These are phyloP conservation scores for Murraya koenigii DNA, from an alignment of 345 rosid genomes.

Conservation along the genomic window DNA sequence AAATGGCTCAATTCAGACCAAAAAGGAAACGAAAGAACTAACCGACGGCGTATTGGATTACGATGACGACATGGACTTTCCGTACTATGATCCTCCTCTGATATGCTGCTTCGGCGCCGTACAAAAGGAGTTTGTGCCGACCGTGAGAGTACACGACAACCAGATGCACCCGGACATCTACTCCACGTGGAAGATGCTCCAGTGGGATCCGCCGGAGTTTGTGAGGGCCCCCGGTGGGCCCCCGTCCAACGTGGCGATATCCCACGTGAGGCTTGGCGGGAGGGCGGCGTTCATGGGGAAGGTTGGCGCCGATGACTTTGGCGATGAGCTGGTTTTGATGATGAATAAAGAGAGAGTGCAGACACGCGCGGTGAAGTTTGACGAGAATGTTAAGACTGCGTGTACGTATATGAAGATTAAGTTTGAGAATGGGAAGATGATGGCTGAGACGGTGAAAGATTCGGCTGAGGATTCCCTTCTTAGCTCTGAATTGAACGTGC, in stretches of 20 bases:
- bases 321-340: conserved; percentile 68
- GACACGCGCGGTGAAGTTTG: conserved; percentile 75
- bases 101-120: conserved; percentile 88
- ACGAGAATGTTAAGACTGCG: conserved; percentile 55
- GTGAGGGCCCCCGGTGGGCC: conserved; percentile 85
- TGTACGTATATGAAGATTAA: conserved; percentile 60
- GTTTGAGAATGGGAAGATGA: conserved; percentile 70
- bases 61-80: conserved; percentile 76
- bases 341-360: conserved; percentile 89
- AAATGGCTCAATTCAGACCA: conserved; percentile 16
- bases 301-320: conserved; percentile 71
- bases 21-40: conserved; percentile 12
- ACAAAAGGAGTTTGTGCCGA: conserved; percentile 80
- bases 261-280: conserved; percentile 82
- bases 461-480: conserved; percentile 78
- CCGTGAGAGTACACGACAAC: conserved; percentile 71
- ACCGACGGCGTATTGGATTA: conserved; percentile 37
- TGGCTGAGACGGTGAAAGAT: conserved; percentile 60
- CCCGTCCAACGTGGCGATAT: conserved; percentile 78
- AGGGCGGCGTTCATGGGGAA: conserved; percentile 96
- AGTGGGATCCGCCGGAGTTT: conserved; percentile 95
- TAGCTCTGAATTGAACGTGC: conserved; percentile 61
- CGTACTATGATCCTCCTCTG: conserved; percentile 75
- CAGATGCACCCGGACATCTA: conserved; percentile 84
- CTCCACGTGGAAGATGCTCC: conserved; percentile 91